Percentiles rank a stretch among this genome's conserved stretches.
Evolutionary conservation across 2,329 filamentous ascomycete species (phyloP).

Genomic region (Boeremia lycopersici): DNA sequence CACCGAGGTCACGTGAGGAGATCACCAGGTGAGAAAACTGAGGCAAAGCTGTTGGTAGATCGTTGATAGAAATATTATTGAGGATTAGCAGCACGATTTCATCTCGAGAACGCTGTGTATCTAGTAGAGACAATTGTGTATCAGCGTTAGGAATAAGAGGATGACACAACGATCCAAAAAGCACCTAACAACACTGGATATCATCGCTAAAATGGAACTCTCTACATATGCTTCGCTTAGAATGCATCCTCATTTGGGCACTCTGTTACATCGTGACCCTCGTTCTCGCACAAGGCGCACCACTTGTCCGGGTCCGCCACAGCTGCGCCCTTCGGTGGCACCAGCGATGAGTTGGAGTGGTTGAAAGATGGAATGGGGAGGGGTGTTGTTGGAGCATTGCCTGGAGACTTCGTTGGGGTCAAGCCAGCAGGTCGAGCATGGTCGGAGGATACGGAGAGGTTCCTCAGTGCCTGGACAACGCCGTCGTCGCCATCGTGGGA

Average conservation of each 20-base stretch:
- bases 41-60: not conserved
- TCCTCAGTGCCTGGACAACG: conserved; percentile 40
- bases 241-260: conserved; percentile 87
- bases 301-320: conserved; percentile 78
- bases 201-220: conserved; percentile 8
- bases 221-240: conserved; percentile 14
- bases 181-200: conserved; percentile 7
- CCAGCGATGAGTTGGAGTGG: conserved; percentile 36
- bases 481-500: conserved; percentile 36
- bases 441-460: conserved; percentile 43
- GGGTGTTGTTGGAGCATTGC: conserved; percentile 43
- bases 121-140: conserved; percentile 4
- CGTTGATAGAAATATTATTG: not conserved
- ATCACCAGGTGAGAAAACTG: not conserved
- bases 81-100: not conserved
- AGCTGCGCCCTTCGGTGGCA: conserved; percentile 41
- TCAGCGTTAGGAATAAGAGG: conserved; percentile 12
- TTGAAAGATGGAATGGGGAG: conserved; percentile 43
- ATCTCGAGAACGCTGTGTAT: too few species aligned
- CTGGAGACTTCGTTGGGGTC: conserved; percentile 41
- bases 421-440: conserved; percentile 35
- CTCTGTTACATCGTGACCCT: conserved; percentile 95
- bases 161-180: not conserved
- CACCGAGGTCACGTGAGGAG: conserved; percentile 6
- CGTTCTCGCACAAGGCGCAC: conserved; percentile 95